These are phyloP conservation scores for Eustoma russellianum DNA, from an alignment of 257 asterid species.

Conservation along the genomic window DNA sequence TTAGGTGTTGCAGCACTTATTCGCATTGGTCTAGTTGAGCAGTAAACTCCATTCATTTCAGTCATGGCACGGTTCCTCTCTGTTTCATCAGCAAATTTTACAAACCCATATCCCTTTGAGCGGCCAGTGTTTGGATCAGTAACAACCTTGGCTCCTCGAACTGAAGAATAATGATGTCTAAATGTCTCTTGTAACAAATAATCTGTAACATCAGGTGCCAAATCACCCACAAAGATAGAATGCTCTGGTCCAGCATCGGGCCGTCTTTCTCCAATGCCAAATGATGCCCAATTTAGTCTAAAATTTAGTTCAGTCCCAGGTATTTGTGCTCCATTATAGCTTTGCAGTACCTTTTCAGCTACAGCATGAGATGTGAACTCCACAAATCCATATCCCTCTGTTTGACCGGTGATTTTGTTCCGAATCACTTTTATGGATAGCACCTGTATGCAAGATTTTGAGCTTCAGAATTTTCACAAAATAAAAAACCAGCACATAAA, in stretches of 20 bases:
- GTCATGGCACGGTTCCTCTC: constrained; percentile 96
- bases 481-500: not conserved
- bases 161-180: constrained; percentile 73
- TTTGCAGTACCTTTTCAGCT: constrained; percentile 77
- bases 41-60: constrained; percentile 93
- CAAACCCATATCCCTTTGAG: constrained; percentile 98
- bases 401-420: constrained; percentile 82
- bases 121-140: constrained; percentile 97
- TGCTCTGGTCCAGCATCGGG: constrained; percentile 84
- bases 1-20: constrained; percentile 99
- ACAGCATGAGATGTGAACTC: constrained; percentile 76
- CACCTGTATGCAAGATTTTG: constrained; percentile 40
- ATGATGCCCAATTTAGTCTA: constrained; percentile 98
- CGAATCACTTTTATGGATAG: constrained; percentile 86
- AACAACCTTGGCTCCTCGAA: constrained; percentile 97
- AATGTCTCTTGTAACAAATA: constrained; percentile 92
- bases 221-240: constrained; percentile 96
- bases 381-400: constrained; percentile 95
- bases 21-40: constrained; percentile 98
- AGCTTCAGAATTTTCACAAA: constrained; percentile 3
- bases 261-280: constrained; percentile 84
- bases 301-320: constrained; percentile 93
- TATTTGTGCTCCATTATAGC: constrained; percentile 84
- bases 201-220: constrained; percentile 97
- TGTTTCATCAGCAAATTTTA: constrained; percentile 83